A percentile compares a stretch with the other conserved stretches of the same genome.
Evolutionary conservation across 306 rosid genomes (phyloP).

Genomic region (Canavalia gladiata): DNA sequence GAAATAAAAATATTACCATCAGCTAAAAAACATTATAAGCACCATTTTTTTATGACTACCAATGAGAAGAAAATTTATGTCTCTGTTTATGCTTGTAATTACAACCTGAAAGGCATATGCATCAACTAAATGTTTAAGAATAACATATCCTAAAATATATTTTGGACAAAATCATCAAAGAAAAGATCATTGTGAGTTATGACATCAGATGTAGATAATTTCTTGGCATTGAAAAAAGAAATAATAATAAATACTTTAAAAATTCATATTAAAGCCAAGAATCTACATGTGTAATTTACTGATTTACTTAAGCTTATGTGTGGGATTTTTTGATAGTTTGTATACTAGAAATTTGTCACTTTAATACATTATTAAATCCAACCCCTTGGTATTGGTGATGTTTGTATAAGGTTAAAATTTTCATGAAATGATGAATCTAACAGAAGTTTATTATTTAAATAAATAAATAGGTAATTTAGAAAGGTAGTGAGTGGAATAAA

Average conservation of each 20-base stretch:
- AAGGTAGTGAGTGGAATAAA: neutral
- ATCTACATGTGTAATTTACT: neutral
- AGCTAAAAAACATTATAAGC: neutral
- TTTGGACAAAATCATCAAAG: constrained; percentile 1
- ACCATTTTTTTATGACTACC: constrained; percentile 34
- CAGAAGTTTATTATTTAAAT: neutral
- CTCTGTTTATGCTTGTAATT: constrained; percentile 64
- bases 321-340: neutral
- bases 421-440: neutral
- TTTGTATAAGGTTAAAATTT: neutral
- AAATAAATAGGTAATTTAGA: neutral
- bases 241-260: neutral
- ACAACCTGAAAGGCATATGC: constrained; percentile 61
- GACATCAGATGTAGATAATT: neutral
- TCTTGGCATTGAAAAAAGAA: neutral
- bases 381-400: neutral
- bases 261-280: neutral
- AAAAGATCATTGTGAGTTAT: neutral
- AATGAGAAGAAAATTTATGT: constrained; percentile 45
- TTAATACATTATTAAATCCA: neutral
- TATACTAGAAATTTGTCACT: neutral
- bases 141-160: constrained; percentile 7
- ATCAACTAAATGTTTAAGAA: constrained; percentile 16
- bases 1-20: neutral
- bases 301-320: neutral